Evolutionary conservation across 345 rosid genomes (phyloP).

Genomic region (Tarenaya hassleriana): DNA sequence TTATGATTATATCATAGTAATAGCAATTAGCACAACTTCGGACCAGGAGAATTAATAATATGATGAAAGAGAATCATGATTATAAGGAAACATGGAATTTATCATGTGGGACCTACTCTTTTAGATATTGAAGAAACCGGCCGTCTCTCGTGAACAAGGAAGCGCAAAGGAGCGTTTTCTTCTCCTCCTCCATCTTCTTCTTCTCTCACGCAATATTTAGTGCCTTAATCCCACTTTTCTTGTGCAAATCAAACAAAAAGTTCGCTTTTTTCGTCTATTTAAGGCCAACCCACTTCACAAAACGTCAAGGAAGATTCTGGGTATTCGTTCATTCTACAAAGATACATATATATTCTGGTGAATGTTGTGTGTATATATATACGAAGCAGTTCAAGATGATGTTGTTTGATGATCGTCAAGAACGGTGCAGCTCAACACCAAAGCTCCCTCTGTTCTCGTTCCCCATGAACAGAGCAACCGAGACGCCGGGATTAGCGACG

Average conservation of each 20-base stretch:
- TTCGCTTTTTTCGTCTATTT: slow-evolving; percentile 19
- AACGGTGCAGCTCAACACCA: slow-evolving; percentile 32
- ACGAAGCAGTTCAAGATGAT: not conserved
- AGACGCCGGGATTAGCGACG: slow-evolving; percentile 42
- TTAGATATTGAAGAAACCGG: too few relatives aligned
- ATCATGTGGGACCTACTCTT: too few relatives aligned
- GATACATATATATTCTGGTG: too few relatives aligned
- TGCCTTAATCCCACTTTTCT: slow-evolving; percentile 25
- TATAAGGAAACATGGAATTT: too few relatives aligned
- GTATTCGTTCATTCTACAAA: not conserved
- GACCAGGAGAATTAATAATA: too few relatives aligned
- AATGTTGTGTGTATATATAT: too few relatives aligned
- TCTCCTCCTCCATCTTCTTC: slow-evolving; percentile 17
- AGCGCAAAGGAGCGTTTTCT: not conserved
- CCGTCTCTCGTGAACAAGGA: too few relatives aligned
- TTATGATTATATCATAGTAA: too few relatives aligned
- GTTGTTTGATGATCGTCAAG: slow-evolving; percentile 21
- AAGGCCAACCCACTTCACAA: slow-evolving; percentile 21
- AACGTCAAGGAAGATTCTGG: slow-evolving; percentile 18
- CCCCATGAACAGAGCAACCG: slow-evolving; percentile 30
- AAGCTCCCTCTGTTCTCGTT: slow-evolving; percentile 52
- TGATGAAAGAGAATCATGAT: too few relatives aligned
- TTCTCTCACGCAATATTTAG: slow-evolving; percentile 16
- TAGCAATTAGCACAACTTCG: too few relatives aligned
- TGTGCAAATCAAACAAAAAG: slow-evolving; percentile 24